Evolutionary conservation across 1,284 basidiomycete species (phyloP).

Genomic region (Meripilus lineatus): DNA sequence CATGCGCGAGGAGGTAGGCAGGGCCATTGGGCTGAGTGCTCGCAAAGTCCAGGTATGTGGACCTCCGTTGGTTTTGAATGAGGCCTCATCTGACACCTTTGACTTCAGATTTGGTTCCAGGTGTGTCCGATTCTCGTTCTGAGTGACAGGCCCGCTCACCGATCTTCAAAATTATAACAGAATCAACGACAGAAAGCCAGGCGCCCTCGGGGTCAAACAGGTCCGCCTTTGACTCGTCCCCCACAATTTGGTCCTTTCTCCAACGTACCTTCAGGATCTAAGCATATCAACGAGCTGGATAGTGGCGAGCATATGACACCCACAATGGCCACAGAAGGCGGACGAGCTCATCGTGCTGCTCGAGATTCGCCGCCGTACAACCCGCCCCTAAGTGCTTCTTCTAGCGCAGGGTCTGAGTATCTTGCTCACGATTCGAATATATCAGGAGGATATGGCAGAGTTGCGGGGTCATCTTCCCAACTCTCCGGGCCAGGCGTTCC

Average conservation of each 20-base stretch:
- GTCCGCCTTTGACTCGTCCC: constrained; percentile 42
- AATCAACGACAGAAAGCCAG: constrained; percentile 79
- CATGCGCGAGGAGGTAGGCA: constrained; percentile 79
- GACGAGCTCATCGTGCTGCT: not conserved
- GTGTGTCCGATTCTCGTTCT: constrained; percentile 34
- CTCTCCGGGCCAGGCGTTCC: constrained; percentile 63
- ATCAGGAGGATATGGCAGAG: constrained; percentile 5
- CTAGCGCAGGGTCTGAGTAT: constrained; percentile 8
- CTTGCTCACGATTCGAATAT: constrained; percentile 5
- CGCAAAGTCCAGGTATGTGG: constrained; percentile 77
- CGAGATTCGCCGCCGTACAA: not conserved
- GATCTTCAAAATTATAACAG: constrained; percentile 41
- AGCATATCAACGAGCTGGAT: not conserved
- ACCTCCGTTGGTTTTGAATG: constrained; percentile 6
- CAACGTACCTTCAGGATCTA: constrained; percentile 30
- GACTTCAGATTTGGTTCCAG: constrained; percentile 77
- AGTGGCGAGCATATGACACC: not conserved
- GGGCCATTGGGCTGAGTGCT: constrained; percentile 77
- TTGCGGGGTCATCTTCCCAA: constrained; percentile 19
- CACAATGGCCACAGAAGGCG: not conserved
- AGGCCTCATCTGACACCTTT: constrained; percentile 13
- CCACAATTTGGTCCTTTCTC: constrained; percentile 60
- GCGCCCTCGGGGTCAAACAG: constrained; percentile 47
- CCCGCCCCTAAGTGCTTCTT: constrained; percentile 6
- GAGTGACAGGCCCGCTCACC: constrained; percentile 16